These are phyloP conservation scores for Candida schatavii DNA, from an alignment of 805 yeast species.

Conservation along the genomic window DNA sequence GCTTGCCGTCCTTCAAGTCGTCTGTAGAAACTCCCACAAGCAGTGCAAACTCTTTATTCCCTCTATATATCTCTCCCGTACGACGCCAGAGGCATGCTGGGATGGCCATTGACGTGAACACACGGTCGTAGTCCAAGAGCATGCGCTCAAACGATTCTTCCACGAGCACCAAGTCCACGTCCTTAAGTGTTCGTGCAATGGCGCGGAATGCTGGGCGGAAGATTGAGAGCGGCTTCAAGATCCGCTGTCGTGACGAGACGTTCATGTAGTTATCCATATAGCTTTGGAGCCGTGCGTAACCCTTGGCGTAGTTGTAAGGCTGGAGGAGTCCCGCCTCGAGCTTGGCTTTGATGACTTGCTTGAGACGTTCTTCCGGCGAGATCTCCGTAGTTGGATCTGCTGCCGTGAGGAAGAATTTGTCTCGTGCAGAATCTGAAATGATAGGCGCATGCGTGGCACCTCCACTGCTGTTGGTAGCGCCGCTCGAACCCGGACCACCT, in stretches of 20 bases:
- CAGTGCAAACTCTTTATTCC: conserved; percentile 94
- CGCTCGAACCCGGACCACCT: neutral
- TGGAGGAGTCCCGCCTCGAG: conserved; percentile 87
- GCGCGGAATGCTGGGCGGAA: conserved; percentile 93
- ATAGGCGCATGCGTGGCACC: conserved; percentile 30
- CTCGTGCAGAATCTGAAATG: conserved; percentile 77
- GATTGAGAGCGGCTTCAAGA: conserved; percentile 77
- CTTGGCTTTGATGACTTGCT: conserved; percentile 92
- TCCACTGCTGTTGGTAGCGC: conserved; percentile 3
- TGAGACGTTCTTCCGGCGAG: conserved; percentile 89
- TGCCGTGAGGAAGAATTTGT: conserved; percentile 90
- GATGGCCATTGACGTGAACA: conserved; percentile 94
- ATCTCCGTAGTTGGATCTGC: conserved; percentile 95
- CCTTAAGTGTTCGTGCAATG: conserved; percentile 84
- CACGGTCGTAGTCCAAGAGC: conserved; percentile 90
- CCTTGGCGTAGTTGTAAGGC: conserved; percentile 92
- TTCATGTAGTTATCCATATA: conserved; percentile 95
- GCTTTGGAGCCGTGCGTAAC: conserved; percentile 82
- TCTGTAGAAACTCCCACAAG: conserved; percentile 87
- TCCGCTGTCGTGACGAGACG: conserved; percentile 75
- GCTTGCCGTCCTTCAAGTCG: conserved; percentile 85
- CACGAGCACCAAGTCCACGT: conserved; percentile 85
- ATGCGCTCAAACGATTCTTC: conserved; percentile 94
- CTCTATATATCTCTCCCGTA: conserved; percentile 93
- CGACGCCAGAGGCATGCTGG: conserved; percentile 98